These are phyloP conservation scores for Penicillium sp. DNA, from an alignment of 2,329 filamentous ascomycete species.

Conservation along the genomic window DNA sequence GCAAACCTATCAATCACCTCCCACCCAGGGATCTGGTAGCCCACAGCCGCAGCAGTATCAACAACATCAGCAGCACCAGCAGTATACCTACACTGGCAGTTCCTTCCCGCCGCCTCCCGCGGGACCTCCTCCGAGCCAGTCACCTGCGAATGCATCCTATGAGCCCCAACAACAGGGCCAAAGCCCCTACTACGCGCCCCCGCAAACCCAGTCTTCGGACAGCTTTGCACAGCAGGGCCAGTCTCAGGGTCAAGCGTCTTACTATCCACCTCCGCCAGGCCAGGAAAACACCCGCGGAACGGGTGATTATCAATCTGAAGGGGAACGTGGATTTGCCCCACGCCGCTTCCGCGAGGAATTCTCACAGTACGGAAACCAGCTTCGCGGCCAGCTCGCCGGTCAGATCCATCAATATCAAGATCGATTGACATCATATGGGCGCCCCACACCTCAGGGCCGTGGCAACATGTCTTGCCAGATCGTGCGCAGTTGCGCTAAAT, in stretches of 20 bases:
- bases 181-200: slow-evolving; percentile 8
- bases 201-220: slow-evolving; percentile 7
- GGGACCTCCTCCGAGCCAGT: slow-evolving; percentile 29
- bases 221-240: slow-evolving; percentile 10
- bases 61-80: slow-evolving; percentile 9
- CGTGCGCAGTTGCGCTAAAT: slow-evolving; percentile 81
- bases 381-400: slow-evolving; percentile 40
- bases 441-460: slow-evolving; percentile 22
- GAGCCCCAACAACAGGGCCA: slow-evolving; percentile 15
- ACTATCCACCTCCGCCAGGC: slow-evolving; percentile 42
- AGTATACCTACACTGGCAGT: slow-evolving; percentile 30
- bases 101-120: slow-evolving; percentile 41
- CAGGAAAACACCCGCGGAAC: slow-evolving; percentile 33
- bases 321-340: slow-evolving; percentile 34
- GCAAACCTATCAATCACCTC: slow-evolving; percentile 3
- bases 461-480: slow-evolving; percentile 41
- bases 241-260: slow-evolving; percentile 29
- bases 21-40: slow-evolving; percentile 4
- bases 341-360: slow-evolving; percentile 38
- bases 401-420: slow-evolving; percentile 46
- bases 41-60: slow-evolving; percentile 10
- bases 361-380: slow-evolving; percentile 34
- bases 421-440: slow-evolving; percentile 26
- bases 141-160: slow-evolving; percentile 12
- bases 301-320: slow-evolving; percentile 35